A percentile compares a stretch with the other conserved stretches of the same genome.
Evolutionary conservation across 352 stramenopile genomes (phyloP).

Genomic region (Globisporangium cystogenes): DNA sequence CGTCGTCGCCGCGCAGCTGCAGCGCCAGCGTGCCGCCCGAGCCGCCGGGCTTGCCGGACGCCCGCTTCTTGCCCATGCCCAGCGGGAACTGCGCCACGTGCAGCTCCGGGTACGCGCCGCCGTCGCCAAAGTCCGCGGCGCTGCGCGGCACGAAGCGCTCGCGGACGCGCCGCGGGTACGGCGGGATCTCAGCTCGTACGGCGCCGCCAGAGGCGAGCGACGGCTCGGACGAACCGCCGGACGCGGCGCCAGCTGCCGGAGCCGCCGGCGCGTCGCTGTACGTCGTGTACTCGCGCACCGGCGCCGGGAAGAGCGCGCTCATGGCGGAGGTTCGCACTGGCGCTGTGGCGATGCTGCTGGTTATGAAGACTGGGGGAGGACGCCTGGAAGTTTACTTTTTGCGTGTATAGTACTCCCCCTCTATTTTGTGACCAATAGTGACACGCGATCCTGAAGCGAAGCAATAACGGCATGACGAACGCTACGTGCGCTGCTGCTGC

Average conservation of each 20-base stretch:
- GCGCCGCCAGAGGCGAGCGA: not conserved
- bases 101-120: conserved; percentile 98
- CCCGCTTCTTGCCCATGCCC: conserved; percentile 91
- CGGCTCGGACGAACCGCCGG: conserved; percentile 2
- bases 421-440: no score
- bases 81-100: conserved; percentile 97
- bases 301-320: conserved; percentile 71
- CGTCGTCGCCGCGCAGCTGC: conserved; percentile 90
- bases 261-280: conserved; percentile 24
- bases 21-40: conserved; percentile 71
- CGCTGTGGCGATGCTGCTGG: not conserved
- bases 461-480: no score
- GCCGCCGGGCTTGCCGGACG: not conserved
- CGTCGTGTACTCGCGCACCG: conserved; percentile 67
- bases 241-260: not conserved
- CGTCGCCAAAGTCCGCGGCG: conserved; percentile 94
- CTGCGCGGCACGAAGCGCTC: conserved; percentile 55
- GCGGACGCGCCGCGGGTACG: conserved; percentile 49
- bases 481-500: no score
- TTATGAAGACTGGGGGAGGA: not conserved
- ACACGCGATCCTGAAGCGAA: no score
- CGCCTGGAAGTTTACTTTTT: no score
- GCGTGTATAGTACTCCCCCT: no score
- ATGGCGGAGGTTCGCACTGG: conserved; percentile 17
- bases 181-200: conserved; percentile 18